Percentiles rank a stretch among this genome's conserved stretches.
phyloP scores from a whole-genome alignment of 352 stramenopile genomes.

The Pythium insidiosum region DNA sequence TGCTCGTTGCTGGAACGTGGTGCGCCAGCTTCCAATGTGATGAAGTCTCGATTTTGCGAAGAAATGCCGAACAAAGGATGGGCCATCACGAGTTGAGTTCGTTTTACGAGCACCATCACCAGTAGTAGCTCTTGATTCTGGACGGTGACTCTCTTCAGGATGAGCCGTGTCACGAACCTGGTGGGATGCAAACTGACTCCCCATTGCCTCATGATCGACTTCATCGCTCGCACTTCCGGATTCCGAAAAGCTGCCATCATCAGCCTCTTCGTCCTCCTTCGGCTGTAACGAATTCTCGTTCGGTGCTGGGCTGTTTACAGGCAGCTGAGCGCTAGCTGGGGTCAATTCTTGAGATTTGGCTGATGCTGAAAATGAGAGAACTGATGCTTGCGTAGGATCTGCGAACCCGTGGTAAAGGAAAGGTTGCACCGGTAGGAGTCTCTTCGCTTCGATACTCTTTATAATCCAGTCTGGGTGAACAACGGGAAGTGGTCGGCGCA shows the following conservation, averaged over 20 bases:
- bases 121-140: no score
- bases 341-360: neutral
- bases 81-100: slow-evolving; percentile 65
- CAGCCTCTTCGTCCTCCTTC: neutral
- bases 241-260: slow-evolving; percentile 15
- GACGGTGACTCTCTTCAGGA: neutral
- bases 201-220: slow-evolving; percentile 9
- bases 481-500: slow-evolving; percentile 56
- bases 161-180: neutral
- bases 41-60: slow-evolving; percentile 83
- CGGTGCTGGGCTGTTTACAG: no score
- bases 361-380: slow-evolving; percentile 6
- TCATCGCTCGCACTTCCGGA: slow-evolving; percentile 16
- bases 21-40: slow-evolving; percentile 76
- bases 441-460: slow-evolving; percentile 72
- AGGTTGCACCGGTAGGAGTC: slow-evolving; percentile 55
- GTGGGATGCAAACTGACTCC: slow-evolving; percentile 12
- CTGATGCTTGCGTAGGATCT: slow-evolving; percentile 46
- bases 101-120: no score
- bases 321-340: no score
- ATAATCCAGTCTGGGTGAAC: slow-evolving; percentile 90
- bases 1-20: slow-evolving; percentile 64
- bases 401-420: slow-evolving; percentile 85
- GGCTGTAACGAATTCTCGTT: neutral
- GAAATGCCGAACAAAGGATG: slow-evolving; percentile 68